Evolutionary conservation across 2,329 filamentous ascomycete genomes (phyloP).

Genomic region (Diaporthe velutina): DNA sequence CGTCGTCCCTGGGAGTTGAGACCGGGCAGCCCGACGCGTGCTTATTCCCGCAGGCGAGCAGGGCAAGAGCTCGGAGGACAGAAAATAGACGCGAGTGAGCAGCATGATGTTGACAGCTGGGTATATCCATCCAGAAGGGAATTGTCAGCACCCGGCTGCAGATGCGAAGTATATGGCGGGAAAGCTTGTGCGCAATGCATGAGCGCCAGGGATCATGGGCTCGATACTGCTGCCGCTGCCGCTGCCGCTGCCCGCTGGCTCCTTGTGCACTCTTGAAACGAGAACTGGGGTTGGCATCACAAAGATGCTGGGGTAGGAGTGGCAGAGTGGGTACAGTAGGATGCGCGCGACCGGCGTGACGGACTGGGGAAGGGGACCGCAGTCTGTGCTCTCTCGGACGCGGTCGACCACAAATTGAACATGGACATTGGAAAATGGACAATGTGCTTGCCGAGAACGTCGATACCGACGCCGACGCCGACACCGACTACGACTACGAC

Average conservation of each 20-base stretch:
- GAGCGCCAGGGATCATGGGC: slow-evolving; percentile 23
- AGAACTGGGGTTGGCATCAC: slow-evolving; percentile 12
- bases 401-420: not conserved
- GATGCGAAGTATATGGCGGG: slow-evolving; percentile 6
- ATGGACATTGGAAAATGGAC: not conserved
- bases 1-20: not conserved
- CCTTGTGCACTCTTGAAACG: slow-evolving; percentile 16
- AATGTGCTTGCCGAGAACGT: too few relatives aligned
- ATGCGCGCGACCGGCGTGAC: slow-evolving; percentile 9
- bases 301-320: slow-evolving; percentile 19
- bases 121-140: slow-evolving; percentile 8
- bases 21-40: slow-evolving; percentile 13
- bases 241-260: not conserved
- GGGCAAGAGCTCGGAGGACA: not conserved
- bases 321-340: not conserved
- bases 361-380: not conserved
- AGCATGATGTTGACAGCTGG: not conserved
- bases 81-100: slow-evolving; percentile 2
- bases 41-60: slow-evolving; percentile 9
- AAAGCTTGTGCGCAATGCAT: slow-evolving; percentile 24
- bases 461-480: not conserved
- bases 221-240: not conserved
- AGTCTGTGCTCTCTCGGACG: slow-evolving; percentile 17
- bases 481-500: not conserved
- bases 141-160: slow-evolving; percentile 23